Evolutionary conservation across 768 basidiomycete genomes (phyloP).

Genomic region (Termitomyces sp.): DNA sequence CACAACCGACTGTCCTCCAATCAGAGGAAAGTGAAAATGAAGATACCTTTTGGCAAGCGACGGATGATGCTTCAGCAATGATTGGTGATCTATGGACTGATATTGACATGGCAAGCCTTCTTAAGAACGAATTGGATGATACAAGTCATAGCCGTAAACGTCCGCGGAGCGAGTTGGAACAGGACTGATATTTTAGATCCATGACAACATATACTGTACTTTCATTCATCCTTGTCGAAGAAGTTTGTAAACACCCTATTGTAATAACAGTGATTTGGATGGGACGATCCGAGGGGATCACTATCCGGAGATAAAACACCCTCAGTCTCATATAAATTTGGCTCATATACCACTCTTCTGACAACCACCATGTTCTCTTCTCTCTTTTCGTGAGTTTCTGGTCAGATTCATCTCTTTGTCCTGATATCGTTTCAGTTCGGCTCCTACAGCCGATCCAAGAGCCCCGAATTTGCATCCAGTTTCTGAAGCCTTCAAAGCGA

Average conservation of each 20-base stretch:
- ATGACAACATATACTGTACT: neutral
- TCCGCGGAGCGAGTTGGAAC: constrained; percentile 17
- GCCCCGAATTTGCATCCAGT: constrained; percentile 85
- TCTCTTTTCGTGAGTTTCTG: constrained; percentile 64
- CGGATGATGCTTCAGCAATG: neutral
- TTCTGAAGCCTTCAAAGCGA: constrained; percentile 46
- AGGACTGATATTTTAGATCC: constrained; percentile 12
- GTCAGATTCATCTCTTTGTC: neutral
- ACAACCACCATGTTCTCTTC: constrained; percentile 66
- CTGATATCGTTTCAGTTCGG: constrained; percentile 32
- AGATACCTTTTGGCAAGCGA: neutral
- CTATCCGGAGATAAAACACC: neutral
- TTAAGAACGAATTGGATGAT: neutral
- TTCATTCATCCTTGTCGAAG: neutral
- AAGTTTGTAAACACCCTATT: neutral
- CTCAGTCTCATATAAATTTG: constrained; percentile 7
- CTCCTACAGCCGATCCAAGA: constrained; percentile 51
- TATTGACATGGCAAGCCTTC: constrained; percentile 2
- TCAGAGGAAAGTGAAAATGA: neutral
- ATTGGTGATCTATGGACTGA: constrained; percentile 6
- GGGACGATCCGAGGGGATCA: neutral
- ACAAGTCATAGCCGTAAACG: constrained; percentile 21
- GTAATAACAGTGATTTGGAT: neutral
- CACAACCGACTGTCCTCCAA: neutral
- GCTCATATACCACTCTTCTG: constrained; percentile 7